Percentiles rank a stretch among this genome's conserved stretches.
Evolutionary conservation across 495 filamentous ascomycete species (phyloP).

Genomic region (Pseudoneurospora amorphoporcata): DNA sequence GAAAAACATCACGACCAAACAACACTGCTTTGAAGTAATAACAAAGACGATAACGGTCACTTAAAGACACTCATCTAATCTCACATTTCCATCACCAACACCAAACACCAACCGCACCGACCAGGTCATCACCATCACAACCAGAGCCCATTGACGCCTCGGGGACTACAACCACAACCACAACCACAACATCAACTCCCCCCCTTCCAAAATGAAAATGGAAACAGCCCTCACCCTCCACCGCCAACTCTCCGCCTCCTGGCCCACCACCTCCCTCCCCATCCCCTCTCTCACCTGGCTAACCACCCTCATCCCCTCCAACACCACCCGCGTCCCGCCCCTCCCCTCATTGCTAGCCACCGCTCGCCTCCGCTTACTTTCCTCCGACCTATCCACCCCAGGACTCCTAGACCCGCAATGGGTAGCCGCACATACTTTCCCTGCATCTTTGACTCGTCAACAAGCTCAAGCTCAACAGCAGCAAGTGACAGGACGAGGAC

Average conservation of each 20-base stretch:
- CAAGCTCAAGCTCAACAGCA: too few species aligned
- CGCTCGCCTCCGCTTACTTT: slow-evolving; percentile 68
- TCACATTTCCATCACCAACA: too few species aligned
- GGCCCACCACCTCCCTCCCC: slow-evolving; percentile 26
- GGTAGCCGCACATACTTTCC: slow-evolving; percentile 43
- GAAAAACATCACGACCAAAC: too few species aligned
- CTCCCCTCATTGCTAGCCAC: slow-evolving; percentile 65
- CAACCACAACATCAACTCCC: too few species aligned
- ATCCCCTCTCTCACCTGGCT: slow-evolving; percentile 32
- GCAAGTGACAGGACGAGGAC: slow-evolving; percentile 10
- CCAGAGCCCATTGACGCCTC: too few species aligned
- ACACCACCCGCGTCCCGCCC: slow-evolving; percentile 34
- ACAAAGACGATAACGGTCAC: too few species aligned
- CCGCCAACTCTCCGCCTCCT: slow-evolving; percentile 25
- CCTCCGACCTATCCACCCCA: slow-evolving; percentile 60
- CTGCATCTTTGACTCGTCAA: slow-evolving; percentile 13
- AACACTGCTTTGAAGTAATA: too few species aligned
- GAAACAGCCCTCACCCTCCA: neutral
- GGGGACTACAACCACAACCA: too few species aligned
- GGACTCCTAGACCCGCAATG: slow-evolving; percentile 33
- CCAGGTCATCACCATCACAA: too few species aligned
- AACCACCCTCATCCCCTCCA: slow-evolving; percentile 15
- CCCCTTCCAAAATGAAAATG: neutral
- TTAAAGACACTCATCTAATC: too few species aligned
- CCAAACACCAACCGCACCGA: too few species aligned